Conservation (phyloP, 306 rosid genomes). For the Pyrus bretschneideri region DNA sequence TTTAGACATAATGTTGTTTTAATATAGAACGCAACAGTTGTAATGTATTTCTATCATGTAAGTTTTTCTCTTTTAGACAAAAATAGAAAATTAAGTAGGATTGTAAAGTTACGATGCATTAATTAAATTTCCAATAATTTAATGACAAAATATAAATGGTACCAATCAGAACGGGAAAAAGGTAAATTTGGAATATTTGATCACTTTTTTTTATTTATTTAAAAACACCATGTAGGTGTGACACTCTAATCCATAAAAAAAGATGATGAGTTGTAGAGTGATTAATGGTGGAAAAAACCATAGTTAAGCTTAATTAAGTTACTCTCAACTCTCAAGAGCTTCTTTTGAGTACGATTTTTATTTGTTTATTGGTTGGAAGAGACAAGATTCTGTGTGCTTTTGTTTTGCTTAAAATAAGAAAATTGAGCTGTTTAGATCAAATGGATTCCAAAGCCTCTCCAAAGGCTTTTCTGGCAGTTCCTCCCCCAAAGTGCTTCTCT, state of each 20-base stretch:
- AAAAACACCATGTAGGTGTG: background rate
- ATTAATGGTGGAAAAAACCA: background rate
- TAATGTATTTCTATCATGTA: too few species aligned
- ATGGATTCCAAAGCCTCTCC: background rate
- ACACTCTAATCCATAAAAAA: background rate
- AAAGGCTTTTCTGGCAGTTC: background rate
- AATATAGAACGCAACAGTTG: too few species aligned
- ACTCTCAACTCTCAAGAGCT: background rate
- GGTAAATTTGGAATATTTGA: background rate
- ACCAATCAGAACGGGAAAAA: background rate
- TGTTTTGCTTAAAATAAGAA: constrained; percentile 13
- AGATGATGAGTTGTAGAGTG: background rate
- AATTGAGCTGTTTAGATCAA: background rate
- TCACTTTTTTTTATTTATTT: background rate
- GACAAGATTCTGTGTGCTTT: background rate
- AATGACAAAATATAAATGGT: background rate
- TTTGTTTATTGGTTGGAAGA: background rate
- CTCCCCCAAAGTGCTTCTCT: background rate
- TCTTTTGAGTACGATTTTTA: background rate
- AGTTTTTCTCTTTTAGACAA: too few species aligned
- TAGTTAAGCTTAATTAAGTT: background rate
- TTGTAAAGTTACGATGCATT: background rate
- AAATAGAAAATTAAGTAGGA: background rate
- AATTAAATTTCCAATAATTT: background rate
- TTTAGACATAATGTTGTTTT: too few species aligned